These are phyloP conservation scores for Sarocladium kiliense DNA, from an alignment of 2,329 filamentous ascomycete genomes.

Conservation along the genomic window DNA sequence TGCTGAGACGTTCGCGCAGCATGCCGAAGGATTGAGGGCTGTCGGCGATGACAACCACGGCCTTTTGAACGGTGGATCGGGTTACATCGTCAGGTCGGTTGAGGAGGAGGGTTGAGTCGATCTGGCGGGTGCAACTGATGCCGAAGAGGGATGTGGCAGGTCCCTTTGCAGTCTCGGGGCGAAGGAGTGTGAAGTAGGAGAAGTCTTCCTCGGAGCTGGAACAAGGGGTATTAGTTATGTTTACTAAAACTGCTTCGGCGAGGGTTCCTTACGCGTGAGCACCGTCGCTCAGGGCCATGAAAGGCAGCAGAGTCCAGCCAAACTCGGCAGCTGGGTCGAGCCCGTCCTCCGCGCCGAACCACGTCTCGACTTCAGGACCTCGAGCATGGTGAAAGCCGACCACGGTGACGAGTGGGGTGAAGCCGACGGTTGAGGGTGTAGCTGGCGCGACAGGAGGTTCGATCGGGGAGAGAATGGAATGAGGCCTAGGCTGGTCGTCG, in stretches of 20 bases:
- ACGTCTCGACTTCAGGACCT: slow-evolving; percentile 89
- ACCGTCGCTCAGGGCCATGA: slow-evolving; percentile 95
- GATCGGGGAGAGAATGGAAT: slow-evolving; percentile 27
- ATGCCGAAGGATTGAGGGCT: slow-evolving; percentile 86
- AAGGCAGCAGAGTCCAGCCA: slow-evolving; percentile 87
- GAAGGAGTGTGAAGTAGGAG: slow-evolving; percentile 91
- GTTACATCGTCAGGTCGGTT: slow-evolving; percentile 84
- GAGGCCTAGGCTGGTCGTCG: slow-evolving; percentile 17
- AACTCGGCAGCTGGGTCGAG: slow-evolving; percentile 75
- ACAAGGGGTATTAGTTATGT: too few relatives aligned
- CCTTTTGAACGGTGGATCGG: slow-evolving; percentile 96
- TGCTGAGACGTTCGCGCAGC: slow-evolving; percentile 79
- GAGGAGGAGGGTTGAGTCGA: slow-evolving; percentile 73
- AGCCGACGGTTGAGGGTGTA: slow-evolving; percentile 31
- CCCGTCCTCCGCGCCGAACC: slow-evolving; percentile 74
- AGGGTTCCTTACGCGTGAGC: slow-evolving; percentile 71
- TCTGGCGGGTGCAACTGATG: slow-evolving; percentile 89
- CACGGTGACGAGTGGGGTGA: slow-evolving; percentile 68
- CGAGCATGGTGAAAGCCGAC: slow-evolving; percentile 81
- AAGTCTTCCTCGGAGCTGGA: slow-evolving; percentile 84
- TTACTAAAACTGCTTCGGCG: too few relatives aligned
- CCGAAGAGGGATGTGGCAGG: slow-evolving; percentile 84
- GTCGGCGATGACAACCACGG: slow-evolving; percentile 91
- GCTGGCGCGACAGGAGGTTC: slow-evolving; percentile 22
- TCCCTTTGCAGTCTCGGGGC: slow-evolving; percentile 46